A percentile compares a stretch with the other conserved stretches of the same genome.
phyloP scores from a whole-genome alignment of 495 filamentous ascomycete genomes.

The Hypoxylon fuscum region DNA sequence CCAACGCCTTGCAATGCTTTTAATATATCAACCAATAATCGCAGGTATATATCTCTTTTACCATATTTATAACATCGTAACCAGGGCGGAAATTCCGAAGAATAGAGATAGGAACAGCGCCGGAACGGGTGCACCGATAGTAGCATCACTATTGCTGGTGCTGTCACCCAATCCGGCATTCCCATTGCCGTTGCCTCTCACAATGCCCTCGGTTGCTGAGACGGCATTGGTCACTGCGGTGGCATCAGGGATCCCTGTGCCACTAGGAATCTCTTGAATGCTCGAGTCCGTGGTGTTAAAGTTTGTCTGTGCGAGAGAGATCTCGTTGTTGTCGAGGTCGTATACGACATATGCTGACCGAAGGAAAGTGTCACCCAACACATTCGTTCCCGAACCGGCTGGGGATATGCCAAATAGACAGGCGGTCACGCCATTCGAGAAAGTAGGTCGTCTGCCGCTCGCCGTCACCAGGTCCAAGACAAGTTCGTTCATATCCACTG shows the following conservation, averaged over 20 bases:
- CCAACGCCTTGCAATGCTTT: constrained; percentile 37
- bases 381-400: constrained; percentile 68
- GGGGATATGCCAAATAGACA: constrained; percentile 83
- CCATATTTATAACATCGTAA: constrained; percentile 19
- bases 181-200: constrained; percentile 30
- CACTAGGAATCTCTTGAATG: constrained; percentile 77
- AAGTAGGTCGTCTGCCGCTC: constrained; percentile 60
- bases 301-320: constrained; percentile 84
- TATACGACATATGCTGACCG: constrained; percentile 93
- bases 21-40: constrained; percentile 11
- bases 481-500: constrained; percentile 78
- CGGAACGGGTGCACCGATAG: constrained; percentile 9
- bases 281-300: constrained; percentile 75
- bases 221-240: constrained; percentile 72
- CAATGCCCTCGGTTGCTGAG: constrained; percentile 56
- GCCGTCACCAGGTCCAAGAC: constrained; percentile 69
- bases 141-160: constrained; percentile 8
- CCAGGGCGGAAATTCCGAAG: constrained; percentile 17
- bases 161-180: constrained; percentile 18
- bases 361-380: constrained; percentile 93
- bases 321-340: constrained; percentile 86
- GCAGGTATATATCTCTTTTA: constrained; percentile 1
- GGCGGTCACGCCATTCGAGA: constrained; percentile 66
- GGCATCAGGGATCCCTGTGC: constrained; percentile 74
- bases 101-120: constrained; percentile 18